phyloP scores from a whole-genome alignment of 257 asterid species.

The Agastache rugosa region DNA sequence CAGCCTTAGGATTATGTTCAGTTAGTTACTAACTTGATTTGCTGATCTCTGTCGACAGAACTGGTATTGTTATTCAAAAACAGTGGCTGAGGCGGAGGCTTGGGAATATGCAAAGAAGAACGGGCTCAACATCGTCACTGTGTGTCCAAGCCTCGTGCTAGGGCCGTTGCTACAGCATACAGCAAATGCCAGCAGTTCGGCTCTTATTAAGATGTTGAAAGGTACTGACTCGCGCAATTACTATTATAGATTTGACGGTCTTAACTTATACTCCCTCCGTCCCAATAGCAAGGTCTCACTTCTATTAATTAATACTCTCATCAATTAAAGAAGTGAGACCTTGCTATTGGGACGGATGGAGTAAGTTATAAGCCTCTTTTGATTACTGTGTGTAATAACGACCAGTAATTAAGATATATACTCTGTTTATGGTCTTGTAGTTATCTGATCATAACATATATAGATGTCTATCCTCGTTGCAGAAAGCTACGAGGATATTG shows the following conservation, averaged over 20 bases:
- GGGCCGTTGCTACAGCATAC: slow-evolving; percentile 78
- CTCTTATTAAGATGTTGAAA: slow-evolving; percentile 63
- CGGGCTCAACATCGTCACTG: slow-evolving; percentile 64
- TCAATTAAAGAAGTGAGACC: too few species aligned
- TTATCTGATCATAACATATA: neutral
- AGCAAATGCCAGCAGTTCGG: slow-evolving; percentile 64
- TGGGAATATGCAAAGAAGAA: slow-evolving; percentile 60
- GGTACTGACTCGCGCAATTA: slow-evolving; percentile 43
- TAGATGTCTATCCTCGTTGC: neutral
- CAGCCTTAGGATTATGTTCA: neutral
- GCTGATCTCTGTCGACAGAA: slow-evolving; percentile 49
- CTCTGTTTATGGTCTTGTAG: too few species aligned
- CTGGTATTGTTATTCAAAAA: slow-evolving; percentile 81
- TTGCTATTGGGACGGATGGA: too few species aligned
- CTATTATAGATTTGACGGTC: neutral
- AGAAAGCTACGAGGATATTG: slow-evolving; percentile 63
- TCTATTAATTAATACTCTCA: too few species aligned
- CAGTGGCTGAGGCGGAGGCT: slow-evolving; percentile 75
- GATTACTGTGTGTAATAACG: neutral
- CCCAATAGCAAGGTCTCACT: too few species aligned
- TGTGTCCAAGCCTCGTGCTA: slow-evolving; percentile 60
- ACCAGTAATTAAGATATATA: too few species aligned
- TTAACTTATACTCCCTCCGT: too few species aligned
- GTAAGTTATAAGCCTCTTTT: neutral
- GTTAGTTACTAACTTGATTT: slow-evolving; percentile 1